A percentile compares a stretch with the other conserved stretches of the same genome.
phyloP scores from a whole-genome alignment of 768 basidiomycete species.

The Boletus tylopilopsis region DNA sequence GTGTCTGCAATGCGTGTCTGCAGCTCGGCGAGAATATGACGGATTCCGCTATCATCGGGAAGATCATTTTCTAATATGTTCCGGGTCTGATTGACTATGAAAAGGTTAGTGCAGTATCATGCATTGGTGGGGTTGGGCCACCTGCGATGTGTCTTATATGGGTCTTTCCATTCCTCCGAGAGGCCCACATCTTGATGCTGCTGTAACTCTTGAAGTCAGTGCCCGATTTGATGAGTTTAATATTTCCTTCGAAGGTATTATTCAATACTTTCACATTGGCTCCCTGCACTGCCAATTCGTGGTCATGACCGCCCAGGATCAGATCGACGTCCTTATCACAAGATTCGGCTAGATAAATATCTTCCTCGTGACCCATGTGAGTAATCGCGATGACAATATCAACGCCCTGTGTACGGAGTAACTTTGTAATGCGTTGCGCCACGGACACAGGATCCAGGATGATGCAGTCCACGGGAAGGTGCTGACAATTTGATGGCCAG shows the following conservation, averaged over 20 bases:
- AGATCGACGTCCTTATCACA: conserved; percentile 5
- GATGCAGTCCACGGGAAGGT: conserved; percentile 4
- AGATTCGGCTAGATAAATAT: not conserved
- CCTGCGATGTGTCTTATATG: not conserved
- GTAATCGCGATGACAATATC: conserved; percentile 9
- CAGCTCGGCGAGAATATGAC: not conserved
- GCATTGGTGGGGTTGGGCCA: not conserved
- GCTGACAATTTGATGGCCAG: conserved; percentile 7
- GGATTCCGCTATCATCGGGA: conserved; percentile 7
- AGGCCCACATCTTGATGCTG: conserved; percentile 4
- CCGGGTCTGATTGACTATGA: conserved; percentile 1
- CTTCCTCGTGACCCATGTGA: conserved; percentile 13
- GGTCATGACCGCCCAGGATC: conserved; percentile 11
- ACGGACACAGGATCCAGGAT: conserved; percentile 10
- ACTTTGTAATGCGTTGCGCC: conserved; percentile 1
- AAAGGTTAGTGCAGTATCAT: not conserved
- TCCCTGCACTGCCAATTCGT: conserved; percentile 10
- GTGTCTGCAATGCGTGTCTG: not conserved
- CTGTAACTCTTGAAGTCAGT: conserved; percentile 3
- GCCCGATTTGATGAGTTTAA: conserved; percentile 6
- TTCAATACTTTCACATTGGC: not conserved
- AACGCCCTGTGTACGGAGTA: not conserved
- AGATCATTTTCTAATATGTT: conserved; percentile 3
- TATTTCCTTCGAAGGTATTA: conserved; percentile 4
- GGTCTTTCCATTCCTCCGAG: not conserved